Base-by-base conservation (phyloP, 108 stramenopile genomes). In the Discostella pseudostelligera region DNA sequence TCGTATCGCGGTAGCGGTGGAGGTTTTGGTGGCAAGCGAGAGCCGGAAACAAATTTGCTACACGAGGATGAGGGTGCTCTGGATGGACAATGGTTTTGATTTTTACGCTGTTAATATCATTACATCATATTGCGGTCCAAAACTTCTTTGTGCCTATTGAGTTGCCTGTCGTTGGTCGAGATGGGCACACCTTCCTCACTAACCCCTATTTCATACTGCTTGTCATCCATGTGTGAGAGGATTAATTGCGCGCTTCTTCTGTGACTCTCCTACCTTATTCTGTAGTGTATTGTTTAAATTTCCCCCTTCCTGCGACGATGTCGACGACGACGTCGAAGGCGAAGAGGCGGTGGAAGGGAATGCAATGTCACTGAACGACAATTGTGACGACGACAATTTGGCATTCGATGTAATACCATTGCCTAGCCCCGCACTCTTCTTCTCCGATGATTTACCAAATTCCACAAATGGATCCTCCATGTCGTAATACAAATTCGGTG, bases 141-240 rank as follows among this genome's bases (percentile, higher is more conserved):
- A 39, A 39, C 9, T n/a, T n/a, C n/a, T n/a, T n/a, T n/a, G n/a
- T n/a, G n/a, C n/a, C n/a, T n/a, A n/a, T n/a, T n/a, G n/a, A n/a
- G n/a, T n/a, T n/a, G n/a, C n/a, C n/a, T n/a, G n/a, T n/a, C n/a
- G n/a, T n/a, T n/a, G n/a, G n/a, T n/a, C n/a, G n/a, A n/a, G n/a
- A n/a, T n/a, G n/a, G n/a, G n/a, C n/a, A n/a, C n/a, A n/a, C n/a
- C n/a, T n/a, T n/a, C n/a, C n/a, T n/a, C n/a, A n/a, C n/a, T n/a
- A n/a, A n/a, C n/a, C n/a, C n/a, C n/a, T n/a, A 32, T 32, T 32
- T 32, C 32, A 32, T 46, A 4, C 20, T 26, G 17, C 46, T 62
- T 42, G 25, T 32, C 20, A 69, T 26, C 67, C 67, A 50, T 69
- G 67, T 40, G 58, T 69, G 37, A 44, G 45, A 25, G 67, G 67